phyloP scores from a whole-genome alignment of 257 asterid species.

The Ocimum tenuiflorum region DNA sequence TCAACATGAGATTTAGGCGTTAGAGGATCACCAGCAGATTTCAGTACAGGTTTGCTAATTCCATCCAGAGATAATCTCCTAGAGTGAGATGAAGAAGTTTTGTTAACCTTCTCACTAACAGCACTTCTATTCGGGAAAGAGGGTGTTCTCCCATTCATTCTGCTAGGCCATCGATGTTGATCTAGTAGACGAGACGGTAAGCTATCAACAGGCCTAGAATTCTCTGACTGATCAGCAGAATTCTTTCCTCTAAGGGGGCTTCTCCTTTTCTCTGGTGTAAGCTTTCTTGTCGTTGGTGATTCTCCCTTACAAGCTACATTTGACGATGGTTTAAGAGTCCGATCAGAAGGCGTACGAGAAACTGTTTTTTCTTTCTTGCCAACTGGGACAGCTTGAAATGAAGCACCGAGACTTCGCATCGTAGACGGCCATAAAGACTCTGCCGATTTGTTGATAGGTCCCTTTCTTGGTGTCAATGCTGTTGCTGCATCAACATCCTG shows the following conservation, averaged over 20 bases:
- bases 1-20: constrained; percentile 30
- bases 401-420: constrained; percentile 54
- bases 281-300: constrained; percentile 41
- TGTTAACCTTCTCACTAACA: constrained; percentile 40
- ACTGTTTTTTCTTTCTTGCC: constrained; percentile 53
- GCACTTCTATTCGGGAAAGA: constrained; percentile 33
- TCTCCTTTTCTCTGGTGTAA: constrained; percentile 68
- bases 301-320: constrained; percentile 49
- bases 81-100: constrained; percentile 29
- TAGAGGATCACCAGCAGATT: constrained; percentile 46
- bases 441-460: constrained; percentile 39
- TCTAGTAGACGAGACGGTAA: constrained; percentile 40
- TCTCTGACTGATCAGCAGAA: constrained; percentile 59
- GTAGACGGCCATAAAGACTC: constrained; percentile 82
- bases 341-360: constrained; percentile 37
- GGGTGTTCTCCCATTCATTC: constrained; percentile 39
- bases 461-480: constrained; percentile 40
- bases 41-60: constrained; percentile 37
- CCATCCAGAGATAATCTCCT: constrained; percentile 73
- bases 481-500: constrained; percentile 41
- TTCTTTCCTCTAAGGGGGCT: constrained; percentile 63
- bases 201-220: constrained; percentile 58
- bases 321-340: constrained; percentile 48
- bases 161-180: constrained; percentile 68
- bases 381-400: constrained; percentile 53